Evolutionary conservation across 148 eudicot genomes (phyloP), one percentile per base, ranked within the genome.

Genomic region (Cornus controversa): DNA sequence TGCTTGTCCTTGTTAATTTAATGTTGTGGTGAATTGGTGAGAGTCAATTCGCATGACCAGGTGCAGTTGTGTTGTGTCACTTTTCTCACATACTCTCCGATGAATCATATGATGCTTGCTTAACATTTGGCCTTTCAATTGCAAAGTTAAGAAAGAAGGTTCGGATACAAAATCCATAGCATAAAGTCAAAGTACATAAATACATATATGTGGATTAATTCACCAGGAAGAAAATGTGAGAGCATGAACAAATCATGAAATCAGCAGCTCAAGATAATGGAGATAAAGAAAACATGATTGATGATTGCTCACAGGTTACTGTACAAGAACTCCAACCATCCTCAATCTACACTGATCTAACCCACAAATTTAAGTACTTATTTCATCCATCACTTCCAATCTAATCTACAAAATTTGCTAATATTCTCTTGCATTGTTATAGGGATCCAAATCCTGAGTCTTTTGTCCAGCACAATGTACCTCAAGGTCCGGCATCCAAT

Each of bases 401-500:
- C 67, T 36, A 79, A 60, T 40, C 45, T 3, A 37, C 78, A 79
- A 57, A 79, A 15, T 5, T n/a, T 11, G 31, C 37, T 29, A 60
- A 79, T 27, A 72, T 5, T 24, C 73, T 74, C 67, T 67, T 73
- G 68, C 37, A 57, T 23, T 7, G n/a, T 15, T 23, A 15, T 20
- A 4, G 82, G 72, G 25, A 79, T 57, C 82, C 58, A 69, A 10
- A 65, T 31, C 10, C 58, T 79, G 34, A 67, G 58, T 60, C 47
- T 34, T 47, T 66, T 68, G 67, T 79, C 77, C 9, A 79, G 77
- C 18, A 66, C 73, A 73, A 79, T 54, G 16, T 29, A 34, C 78
- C 69, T 79, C 77, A 79, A 68, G 29, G 73, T 73, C 42, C 10
- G 47, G 64, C 82, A 79, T 4, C 76, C 82, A 9, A 68, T 42